A percentile compares a stretch with the other conserved stretches of the same genome.
Evolutionary conservation across 805 yeast genomes (phyloP).

Genomic region (Soucietia sequanensis): DNA sequence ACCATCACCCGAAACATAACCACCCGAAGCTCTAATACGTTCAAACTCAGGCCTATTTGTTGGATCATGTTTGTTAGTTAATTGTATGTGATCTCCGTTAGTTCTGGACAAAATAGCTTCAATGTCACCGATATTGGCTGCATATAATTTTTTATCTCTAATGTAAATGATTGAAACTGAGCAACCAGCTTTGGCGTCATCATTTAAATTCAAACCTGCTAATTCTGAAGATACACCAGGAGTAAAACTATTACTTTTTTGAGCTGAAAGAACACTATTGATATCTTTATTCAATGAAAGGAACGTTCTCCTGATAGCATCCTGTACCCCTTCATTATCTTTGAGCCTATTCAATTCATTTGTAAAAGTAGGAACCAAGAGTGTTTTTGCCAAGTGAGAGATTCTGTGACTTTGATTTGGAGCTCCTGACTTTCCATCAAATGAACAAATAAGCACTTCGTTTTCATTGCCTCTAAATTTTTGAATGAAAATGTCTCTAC

Average conservation of each 20-base stretch:
- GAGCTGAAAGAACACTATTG: slow-evolving; percentile 55
- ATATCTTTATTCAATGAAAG: slow-evolving; percentile 78
- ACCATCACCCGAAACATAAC: slow-evolving; percentile 82
- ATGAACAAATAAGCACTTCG: slow-evolving; percentile 76
- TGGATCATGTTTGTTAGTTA: slow-evolving; percentile 84
- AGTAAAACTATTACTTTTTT: slow-evolving; percentile 40
- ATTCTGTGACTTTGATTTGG: slow-evolving; percentile 49
- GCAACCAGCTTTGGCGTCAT: slow-evolving; percentile 78
- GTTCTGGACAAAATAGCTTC: slow-evolving; percentile 75
- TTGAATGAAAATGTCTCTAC: slow-evolving; percentile 84
- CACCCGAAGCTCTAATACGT: slow-evolving; percentile 87
- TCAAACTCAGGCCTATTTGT: slow-evolving; percentile 75
- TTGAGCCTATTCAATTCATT: slow-evolving; percentile 55
- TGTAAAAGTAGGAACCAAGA: slow-evolving; percentile 65
- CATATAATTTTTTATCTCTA: slow-evolving; percentile 63
- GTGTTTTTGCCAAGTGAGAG: slow-evolving; percentile 69
- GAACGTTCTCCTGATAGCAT: slow-evolving; percentile 82
- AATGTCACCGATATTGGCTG: slow-evolving; percentile 91
- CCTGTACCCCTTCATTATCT: slow-evolving; percentile 52
- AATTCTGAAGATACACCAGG: slow-evolving; percentile 28
- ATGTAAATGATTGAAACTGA: slow-evolving; percentile 81
- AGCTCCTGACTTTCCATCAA: slow-evolving; percentile 76
- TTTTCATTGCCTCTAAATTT: slow-evolving; percentile 82
- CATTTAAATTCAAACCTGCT: slow-evolving; percentile 53
- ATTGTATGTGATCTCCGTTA: slow-evolving; percentile 74